A percentile compares a stretch with the other conserved stretches of the same genome.
These are phyloP conservation scores for Monosporascus ibericus DNA, from an alignment of 2,329 filamentous ascomycete species.

Conservation along the genomic window DNA sequence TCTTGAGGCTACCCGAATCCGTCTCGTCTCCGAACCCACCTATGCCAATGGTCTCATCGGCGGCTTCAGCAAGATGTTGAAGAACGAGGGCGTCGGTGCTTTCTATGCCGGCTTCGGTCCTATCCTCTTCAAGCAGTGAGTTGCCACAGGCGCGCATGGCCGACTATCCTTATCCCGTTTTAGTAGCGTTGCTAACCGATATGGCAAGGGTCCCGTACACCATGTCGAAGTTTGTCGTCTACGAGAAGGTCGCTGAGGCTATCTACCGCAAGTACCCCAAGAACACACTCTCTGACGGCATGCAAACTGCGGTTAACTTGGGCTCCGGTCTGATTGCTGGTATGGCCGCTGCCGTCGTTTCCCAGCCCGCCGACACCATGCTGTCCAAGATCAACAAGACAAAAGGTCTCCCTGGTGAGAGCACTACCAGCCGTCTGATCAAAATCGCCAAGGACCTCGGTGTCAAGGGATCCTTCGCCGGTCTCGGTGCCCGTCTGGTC, in stretches of 20 bases:
- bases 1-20: constrained; percentile 72
- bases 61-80: constrained; percentile 64
- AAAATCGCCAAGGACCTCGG: constrained; percentile 73
- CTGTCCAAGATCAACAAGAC: constrained; percentile 80
- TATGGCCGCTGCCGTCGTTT: constrained; percentile 70
- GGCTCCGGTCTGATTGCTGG: constrained; percentile 69
- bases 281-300: constrained; percentile 49
- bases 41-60: constrained; percentile 63
- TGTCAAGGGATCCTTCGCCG: constrained; percentile 57
- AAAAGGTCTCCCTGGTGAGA: constrained; percentile 66
- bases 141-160: constrained; percentile 7
- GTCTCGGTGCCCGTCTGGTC: constrained; percentile 69
- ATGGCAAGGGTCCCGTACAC: constrained; percentile 63
- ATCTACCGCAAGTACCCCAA: constrained; percentile 60
- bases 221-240: constrained; percentile 77
- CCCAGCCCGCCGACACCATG: constrained; percentile 75
- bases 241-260: constrained; percentile 66
- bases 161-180: not conserved
- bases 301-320: constrained; percentile 66
- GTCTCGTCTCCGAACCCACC: constrained; percentile 66
- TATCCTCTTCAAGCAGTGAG: constrained; percentile 64
- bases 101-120: constrained; percentile 75
- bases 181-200: constrained; percentile 4
- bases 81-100: constrained; percentile 62
- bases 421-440: constrained; percentile 63